Conservation (phyloP, 495 filamentous ascomycete genomes). For the Penicillium lagena region DNA sequence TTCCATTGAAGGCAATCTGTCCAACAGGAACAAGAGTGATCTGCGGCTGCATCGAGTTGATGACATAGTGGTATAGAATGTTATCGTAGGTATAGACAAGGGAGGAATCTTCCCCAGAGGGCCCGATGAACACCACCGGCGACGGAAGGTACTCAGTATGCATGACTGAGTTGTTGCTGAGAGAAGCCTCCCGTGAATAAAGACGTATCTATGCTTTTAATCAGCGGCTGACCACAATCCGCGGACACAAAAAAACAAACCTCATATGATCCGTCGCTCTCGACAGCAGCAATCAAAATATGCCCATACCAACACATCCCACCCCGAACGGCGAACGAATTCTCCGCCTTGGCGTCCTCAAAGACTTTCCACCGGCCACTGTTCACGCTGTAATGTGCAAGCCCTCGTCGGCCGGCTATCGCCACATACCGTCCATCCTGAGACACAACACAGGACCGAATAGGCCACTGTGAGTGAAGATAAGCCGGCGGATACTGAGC, state of each 20-base stretch:
- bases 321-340: constrained; percentile 84
- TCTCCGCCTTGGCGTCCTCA: constrained; percentile 70
- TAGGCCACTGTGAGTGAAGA: constrained; percentile 86
- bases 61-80: constrained; percentile 88
- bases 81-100: constrained; percentile 97
- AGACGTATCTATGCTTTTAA: constrained; percentile 58
- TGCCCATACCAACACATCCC: constrained; percentile 99
- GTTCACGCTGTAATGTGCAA: constrained; percentile 93
- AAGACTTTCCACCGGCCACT: constrained; percentile 97
- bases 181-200: constrained; percentile 77
- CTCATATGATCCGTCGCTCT: constrained; percentile 76
- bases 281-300: constrained; percentile 88
- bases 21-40: constrained; percentile 86
- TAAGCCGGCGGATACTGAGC: constrained; percentile 81
- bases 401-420: constrained; percentile 81
- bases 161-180: constrained; percentile 67
- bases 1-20: constrained; percentile 94
- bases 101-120: constrained; percentile 87
- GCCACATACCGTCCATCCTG: constrained; percentile 91
- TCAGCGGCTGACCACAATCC: background rate
- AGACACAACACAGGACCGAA: constrained; percentile 78
- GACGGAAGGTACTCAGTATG: constrained; percentile 72
- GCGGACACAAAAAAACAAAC: constrained; percentile 23
- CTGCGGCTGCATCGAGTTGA: constrained; percentile 59
- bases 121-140: constrained; percentile 77